Percentiles rank a stretch among this genome's conserved stretches.
Conservation (phyloP, 805 yeast species). For the Naumovozyma castellii region DNA sequence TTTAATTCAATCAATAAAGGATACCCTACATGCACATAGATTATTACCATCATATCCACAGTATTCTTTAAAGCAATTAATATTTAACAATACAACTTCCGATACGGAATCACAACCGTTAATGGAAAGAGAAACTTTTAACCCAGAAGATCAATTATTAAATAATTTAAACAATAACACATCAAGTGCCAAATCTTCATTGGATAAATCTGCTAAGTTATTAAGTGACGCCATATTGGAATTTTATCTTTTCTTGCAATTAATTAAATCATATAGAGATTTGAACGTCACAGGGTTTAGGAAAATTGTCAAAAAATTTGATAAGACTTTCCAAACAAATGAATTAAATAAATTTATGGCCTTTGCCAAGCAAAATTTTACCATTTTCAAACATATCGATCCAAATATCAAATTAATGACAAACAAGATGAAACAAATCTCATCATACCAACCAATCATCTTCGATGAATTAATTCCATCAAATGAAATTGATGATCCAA, state of each 20-base stretch:
- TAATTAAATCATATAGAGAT: constrained; percentile 42
- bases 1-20: constrained; percentile 1
- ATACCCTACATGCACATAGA: constrained; percentile 14
- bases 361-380: constrained; percentile 19
- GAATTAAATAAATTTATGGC: constrained; percentile 22
- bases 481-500: constrained; percentile 22
- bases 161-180: background rate
- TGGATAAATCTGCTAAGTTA: constrained; percentile 8
- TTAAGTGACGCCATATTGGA: constrained; percentile 26
- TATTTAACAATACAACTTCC: background rate
- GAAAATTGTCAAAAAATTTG: constrained; percentile 83
- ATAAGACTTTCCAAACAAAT: constrained; percentile 39
- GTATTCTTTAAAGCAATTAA: background rate
- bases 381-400: constrained; percentile 21
- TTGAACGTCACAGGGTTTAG: constrained; percentile 83
- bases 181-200: background rate
- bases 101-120: background rate
- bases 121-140: constrained; percentile 1
- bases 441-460: constrained; percentile 10
- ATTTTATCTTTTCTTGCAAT: constrained; percentile 24
- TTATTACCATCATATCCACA: constrained; percentile 28
- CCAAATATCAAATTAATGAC: constrained; percentile 20
- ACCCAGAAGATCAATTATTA: background rate
- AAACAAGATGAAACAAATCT: constrained; percentile 17
- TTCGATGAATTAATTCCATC: constrained; percentile 9